Base-by-base conservation (phyloP, 768 basidiomycete species). In the Boletus barrowsii region DNA sequence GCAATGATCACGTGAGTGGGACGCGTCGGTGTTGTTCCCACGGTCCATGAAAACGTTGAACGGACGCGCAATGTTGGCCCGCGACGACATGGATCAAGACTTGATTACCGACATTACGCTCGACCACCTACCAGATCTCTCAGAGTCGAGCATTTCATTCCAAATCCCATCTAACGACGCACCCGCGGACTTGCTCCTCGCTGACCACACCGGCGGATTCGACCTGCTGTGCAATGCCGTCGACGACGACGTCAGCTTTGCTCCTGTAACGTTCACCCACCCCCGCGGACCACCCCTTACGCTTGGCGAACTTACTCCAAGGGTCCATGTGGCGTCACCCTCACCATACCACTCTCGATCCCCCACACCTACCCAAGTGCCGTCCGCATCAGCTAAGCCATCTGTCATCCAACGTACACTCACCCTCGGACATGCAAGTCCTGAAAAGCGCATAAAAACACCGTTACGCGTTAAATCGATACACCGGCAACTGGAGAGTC, bases 71-170 rank as follows among this genome's bases (percentile, higher is more conserved):
- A 29, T 8, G 14, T 22, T 26, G 10, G 2, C 37, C 58, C 24
- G 47, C 58, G 44, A 56, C 51, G 5, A 22, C 0, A 58, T 64
- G 59, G 54, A 57, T 26, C 54, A 60, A 17, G 59, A 62, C 58
- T 68, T 62, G 58, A 63, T 69, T 18, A 66, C 68, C 39, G 73
- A 75, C 67, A 66, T 81, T 20, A 85, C 81, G 52, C 67, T 78
- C 45, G 75, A 79, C 62, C 79, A 83, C 65, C 62, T 83, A 26
- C 83, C 83, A 39, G 82, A 85, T 56, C 63, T 76, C 47, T 83
- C 84, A 4, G 68, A 70, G 9, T 61, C 69, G 7, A 71, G 69
- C 37, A 64, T 67, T 8, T 78, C 75, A 15, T 80, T 82, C 58
- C 76, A 83, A 59, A 76, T 86, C 26, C 76, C 87, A 4, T 68